phyloP scores from a whole-genome alignment of 164 flowering plant species.

The Cinnamomum micranthum region DNA sequence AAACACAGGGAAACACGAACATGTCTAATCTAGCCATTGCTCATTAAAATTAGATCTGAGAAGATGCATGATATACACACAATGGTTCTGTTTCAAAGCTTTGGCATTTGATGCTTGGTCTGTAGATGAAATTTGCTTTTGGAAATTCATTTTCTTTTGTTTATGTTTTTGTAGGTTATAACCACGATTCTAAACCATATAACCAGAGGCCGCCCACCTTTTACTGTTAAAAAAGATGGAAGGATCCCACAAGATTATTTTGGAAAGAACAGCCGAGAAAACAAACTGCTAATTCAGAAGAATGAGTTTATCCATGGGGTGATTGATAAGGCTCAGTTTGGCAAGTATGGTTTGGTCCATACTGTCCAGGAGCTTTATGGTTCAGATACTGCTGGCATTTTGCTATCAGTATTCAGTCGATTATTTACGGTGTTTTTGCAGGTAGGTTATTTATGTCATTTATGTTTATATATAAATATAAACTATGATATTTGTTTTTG shows the following conservation, averaged over 20 bases:
- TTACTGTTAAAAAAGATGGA: constrained; percentile 59
- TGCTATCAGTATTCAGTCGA: constrained; percentile 85
- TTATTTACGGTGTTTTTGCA: constrained; percentile 77
- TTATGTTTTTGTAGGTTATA: constrained; percentile 55
- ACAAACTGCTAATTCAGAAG: constrained; percentile 41
- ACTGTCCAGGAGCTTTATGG: constrained; percentile 93
- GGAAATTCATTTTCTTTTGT: constrained; percentile 3
- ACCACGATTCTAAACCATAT: constrained; percentile 73
- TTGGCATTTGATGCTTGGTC: neutral
- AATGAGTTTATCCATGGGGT: constrained; percentile 87
- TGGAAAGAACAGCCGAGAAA: constrained; percentile 45
- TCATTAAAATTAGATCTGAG: neutral
- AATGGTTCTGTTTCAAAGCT: neutral
- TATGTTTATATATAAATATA: neutral
- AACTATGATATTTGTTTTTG: neutral
- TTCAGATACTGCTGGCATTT: constrained; percentile 64
- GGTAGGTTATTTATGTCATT: constrained; percentile 34
- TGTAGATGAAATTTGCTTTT: neutral
- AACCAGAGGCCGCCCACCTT: constrained; percentile 59
- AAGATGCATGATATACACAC: neutral
- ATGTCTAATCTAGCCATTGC: neutral
- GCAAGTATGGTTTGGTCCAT: constrained; percentile 86
- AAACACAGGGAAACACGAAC: neutral
- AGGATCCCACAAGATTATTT: constrained; percentile 57
- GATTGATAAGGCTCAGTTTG: constrained; percentile 96